These are phyloP conservation scores for Trametes hirsuta DNA, from an alignment of 1,284 basidiomycete species.

Conservation along the genomic window DNA sequence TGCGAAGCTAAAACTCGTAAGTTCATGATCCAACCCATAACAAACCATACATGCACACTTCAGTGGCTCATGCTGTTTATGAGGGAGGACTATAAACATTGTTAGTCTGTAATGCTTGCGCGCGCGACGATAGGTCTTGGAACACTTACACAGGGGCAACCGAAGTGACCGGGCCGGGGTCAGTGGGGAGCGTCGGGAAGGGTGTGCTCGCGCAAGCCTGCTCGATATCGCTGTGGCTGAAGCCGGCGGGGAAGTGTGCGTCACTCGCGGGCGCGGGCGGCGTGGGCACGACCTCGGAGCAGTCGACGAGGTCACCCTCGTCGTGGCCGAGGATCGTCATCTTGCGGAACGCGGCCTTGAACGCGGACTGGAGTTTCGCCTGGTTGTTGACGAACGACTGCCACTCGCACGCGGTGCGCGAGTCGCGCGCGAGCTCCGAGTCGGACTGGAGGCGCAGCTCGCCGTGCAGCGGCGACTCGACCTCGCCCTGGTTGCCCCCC, in stretches of 20 bases:
- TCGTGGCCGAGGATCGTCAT: slow-evolving; percentile 34
- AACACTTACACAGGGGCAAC: slow-evolving; percentile 18
- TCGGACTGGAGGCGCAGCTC: slow-evolving; percentile 18
- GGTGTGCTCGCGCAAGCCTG: slow-evolving; percentile 20
- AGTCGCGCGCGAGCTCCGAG: slow-evolving; percentile 28
- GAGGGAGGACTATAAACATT: slow-evolving; percentile 4
- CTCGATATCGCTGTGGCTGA: slow-evolving; percentile 17
- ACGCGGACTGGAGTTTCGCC: slow-evolving; percentile 27
- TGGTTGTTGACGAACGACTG: slow-evolving; percentile 33
- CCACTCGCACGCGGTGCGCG: slow-evolving; percentile 29
- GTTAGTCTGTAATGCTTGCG: neutral
- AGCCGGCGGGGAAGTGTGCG: slow-evolving; percentile 22
- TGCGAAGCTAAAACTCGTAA: neutral
- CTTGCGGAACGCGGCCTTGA: slow-evolving; percentile 34
- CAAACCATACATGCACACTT: neutral
- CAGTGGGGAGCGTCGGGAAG: slow-evolving; percentile 23
- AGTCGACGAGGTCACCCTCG: slow-evolving; percentile 23
- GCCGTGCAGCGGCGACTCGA: slow-evolving; percentile 11
- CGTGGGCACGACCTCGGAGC: slow-evolving; percentile 25
- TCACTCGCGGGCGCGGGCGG: slow-evolving; percentile 11
- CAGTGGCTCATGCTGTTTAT: neutral
- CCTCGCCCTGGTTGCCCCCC: slow-evolving; percentile 13
- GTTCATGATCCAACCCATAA: neutral
- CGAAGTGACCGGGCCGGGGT: slow-evolving; percentile 24
- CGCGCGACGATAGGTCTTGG: no score